These are phyloP conservation scores for Plenodomus tracheiphilus DNA, from an alignment of 2,329 filamentous ascomycete genomes.

Conservation along the genomic window DNA sequence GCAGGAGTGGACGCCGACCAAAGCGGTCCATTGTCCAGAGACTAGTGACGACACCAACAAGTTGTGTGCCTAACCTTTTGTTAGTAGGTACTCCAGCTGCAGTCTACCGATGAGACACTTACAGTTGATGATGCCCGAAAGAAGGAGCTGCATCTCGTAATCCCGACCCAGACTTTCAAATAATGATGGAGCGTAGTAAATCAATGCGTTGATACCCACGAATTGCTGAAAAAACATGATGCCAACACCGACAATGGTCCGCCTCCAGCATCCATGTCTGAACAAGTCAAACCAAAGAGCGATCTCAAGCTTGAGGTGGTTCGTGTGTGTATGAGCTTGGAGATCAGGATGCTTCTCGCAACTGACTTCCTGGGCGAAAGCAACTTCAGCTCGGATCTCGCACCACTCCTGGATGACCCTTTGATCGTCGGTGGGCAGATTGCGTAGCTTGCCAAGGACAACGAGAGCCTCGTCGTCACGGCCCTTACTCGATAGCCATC, in stretches of 20 bases:
- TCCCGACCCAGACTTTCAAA: constrained; percentile 63
- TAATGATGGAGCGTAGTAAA: constrained; percentile 65
- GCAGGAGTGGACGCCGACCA: constrained; percentile 46
- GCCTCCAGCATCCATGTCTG: constrained; percentile 48
- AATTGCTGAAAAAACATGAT: constrained; percentile 51
- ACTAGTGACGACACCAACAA: constrained; percentile 46
- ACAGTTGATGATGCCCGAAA: constrained; percentile 66
- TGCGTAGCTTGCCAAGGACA: constrained; percentile 54
- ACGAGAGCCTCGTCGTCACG: constrained; percentile 53
- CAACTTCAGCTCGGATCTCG: constrained; percentile 58
- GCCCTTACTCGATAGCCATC: constrained; percentile 54
- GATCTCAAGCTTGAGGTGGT: constrained; percentile 50
- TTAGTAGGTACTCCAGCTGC: not conserved
- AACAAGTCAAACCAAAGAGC: constrained; percentile 54
- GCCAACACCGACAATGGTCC: constrained; percentile 47
- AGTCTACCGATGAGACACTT: not conserved
- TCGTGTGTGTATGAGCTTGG: constrained; percentile 32
- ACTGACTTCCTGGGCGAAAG: constrained; percentile 54
- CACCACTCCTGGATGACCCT: constrained; percentile 58
- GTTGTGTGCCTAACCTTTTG: constrained; percentile 28
- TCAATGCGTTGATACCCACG: constrained; percentile 51
- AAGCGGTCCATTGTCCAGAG: constrained; percentile 51
- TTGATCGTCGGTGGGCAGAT: constrained; percentile 53
- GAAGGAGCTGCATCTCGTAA: constrained; percentile 59
- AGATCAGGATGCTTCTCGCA: constrained; percentile 43